A percentile compares a stretch with the other conserved stretches of the same genome.
Conservation (phyloP, 2,329 filamentous ascomycete genomes). For the Colletotrichum incanum region DNA sequence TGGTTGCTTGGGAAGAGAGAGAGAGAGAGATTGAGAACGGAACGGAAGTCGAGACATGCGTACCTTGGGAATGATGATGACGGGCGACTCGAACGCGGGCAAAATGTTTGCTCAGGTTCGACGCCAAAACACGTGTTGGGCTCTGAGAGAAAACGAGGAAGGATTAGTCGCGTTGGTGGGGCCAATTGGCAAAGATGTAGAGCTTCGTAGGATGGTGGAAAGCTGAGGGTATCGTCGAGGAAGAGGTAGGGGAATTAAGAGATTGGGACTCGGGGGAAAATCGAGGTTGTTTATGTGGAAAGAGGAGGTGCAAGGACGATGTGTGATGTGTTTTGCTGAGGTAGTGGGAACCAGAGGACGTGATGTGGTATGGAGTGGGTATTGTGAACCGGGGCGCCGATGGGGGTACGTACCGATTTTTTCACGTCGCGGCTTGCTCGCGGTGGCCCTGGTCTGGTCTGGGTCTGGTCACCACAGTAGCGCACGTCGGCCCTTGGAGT, state of each 20-base stretch:
- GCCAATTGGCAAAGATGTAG: conserved; percentile 28
- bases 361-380: conserved; percentile 43
- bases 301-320: conserved; percentile 26
- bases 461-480: conserved; percentile 42
- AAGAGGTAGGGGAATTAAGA: conserved; percentile 14
- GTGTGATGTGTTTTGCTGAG: conserved; percentile 42
- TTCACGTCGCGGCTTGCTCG: conserved; percentile 31
- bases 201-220: background rate
- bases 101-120: conserved; percentile 34
- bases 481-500: conserved; percentile 18
- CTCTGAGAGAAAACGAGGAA: background rate
- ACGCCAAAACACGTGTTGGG: conserved; percentile 34
- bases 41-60: conserved; percentile 28
- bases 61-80: conserved; percentile 42
- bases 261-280: conserved; percentile 5
- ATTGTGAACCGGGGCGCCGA: conserved; percentile 34
- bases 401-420: conserved; percentile 33
- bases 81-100: conserved; percentile 35
- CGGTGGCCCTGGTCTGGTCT: conserved; percentile 35
- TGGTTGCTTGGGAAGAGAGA: conserved; percentile 8
- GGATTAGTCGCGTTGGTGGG: conserved; percentile 32
- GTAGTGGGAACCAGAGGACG: conserved; percentile 41
- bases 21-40: conserved; percentile 1
- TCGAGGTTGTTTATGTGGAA: conserved; percentile 37
- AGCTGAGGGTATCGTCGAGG: conserved; percentile 19